Conservation (phyloP, 202 grass and related monocot genomes). For the Bolboschoenoplectus hybrid region DNA sequence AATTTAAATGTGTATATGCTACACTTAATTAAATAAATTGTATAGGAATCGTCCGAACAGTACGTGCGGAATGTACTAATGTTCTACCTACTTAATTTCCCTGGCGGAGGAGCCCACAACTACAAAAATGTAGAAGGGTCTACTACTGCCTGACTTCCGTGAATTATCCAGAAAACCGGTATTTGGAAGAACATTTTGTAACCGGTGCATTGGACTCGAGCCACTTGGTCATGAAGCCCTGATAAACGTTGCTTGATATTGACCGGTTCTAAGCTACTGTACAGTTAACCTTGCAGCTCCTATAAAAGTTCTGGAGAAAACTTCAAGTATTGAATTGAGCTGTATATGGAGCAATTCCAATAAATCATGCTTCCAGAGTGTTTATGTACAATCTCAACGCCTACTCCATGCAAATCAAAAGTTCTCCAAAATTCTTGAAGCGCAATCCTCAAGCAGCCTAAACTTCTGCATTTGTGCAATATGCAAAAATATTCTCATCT, state of each 20-base stretch:
- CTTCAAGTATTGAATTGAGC: background rate
- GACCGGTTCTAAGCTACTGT: background rate
- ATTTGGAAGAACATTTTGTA: background rate
- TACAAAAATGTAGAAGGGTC: background rate
- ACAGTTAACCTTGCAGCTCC: background rate
- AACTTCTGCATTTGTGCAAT: constrained; percentile 65
- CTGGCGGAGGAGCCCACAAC: background rate
- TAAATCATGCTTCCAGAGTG: background rate
- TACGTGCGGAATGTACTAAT: background rate
- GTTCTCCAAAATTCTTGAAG: constrained; percentile 69
- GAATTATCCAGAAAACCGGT: background rate
- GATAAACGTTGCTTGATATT: background rate
- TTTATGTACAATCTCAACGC: constrained; percentile 14
- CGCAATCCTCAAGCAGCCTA: constrained; percentile 64
- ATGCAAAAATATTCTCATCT: constrained; percentile 76
- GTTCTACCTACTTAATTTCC: background rate
- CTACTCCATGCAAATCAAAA: constrained; percentile 35
- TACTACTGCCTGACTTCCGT: background rate
- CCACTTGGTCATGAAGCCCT: background rate
- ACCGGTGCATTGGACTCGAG: background rate
- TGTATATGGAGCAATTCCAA: background rate
- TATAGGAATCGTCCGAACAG: background rate
- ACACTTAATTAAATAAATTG: background rate
- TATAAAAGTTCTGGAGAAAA: background rate
- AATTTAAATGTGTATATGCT: background rate